A percentile compares a stretch with the other conserved stretches of the same genome.
Evolutionary conservation across 2,329 filamentous ascomycete species (phyloP).

Genomic region (Lasiodiplodia sp.): DNA sequence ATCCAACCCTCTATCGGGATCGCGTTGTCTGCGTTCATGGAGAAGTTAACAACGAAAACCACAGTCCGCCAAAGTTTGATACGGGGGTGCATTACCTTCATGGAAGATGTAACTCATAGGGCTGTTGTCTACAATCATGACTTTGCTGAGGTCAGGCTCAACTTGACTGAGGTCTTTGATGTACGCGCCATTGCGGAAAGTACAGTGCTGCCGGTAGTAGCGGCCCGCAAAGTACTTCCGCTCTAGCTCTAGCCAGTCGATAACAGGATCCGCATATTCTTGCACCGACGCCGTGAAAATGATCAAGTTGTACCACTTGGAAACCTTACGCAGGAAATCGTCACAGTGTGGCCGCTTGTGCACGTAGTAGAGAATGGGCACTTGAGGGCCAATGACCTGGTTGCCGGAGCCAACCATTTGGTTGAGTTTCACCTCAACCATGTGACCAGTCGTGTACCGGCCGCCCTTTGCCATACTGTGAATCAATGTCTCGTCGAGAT

Average conservation of each 20-base stretch:
- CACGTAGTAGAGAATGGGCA: conserved; percentile 98
- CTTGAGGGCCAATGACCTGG: conserved; percentile 78
- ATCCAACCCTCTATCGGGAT: conserved; percentile 99
- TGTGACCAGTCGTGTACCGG: conserved; percentile 94
- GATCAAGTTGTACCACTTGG: conserved; percentile 98
- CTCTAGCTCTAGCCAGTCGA: conserved; percentile 97
- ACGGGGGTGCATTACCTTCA: conserved; percentile 69
- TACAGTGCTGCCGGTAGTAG: conserved; percentile 98
- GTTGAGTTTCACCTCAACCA: conserved; percentile 95
- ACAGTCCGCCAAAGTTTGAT: background rate
- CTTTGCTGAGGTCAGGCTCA: conserved; percentile 94
- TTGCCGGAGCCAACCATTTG: conserved; percentile 73
- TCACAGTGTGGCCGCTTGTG: conserved; percentile 98
- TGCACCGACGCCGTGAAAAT: conserved; percentile 97
- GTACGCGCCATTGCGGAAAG: conserved; percentile 91
- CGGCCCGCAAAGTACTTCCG: conserved; percentile 93
- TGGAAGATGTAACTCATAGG: conserved; percentile 98
- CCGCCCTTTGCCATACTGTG: conserved; percentile 98
- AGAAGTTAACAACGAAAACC: conserved; percentile 8
- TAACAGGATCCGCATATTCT: conserved; percentile 97
- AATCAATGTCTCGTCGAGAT: conserved; percentile 96
- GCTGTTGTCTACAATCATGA: conserved; percentile 99
- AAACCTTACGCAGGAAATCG: conserved; percentile 90
- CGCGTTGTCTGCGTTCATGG: conserved; percentile 78
- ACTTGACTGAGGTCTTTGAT: conserved; percentile 98